Conservation (phyloP, 2,329 filamentous ascomycete species). For the Colletotrichum sp. region DNA sequence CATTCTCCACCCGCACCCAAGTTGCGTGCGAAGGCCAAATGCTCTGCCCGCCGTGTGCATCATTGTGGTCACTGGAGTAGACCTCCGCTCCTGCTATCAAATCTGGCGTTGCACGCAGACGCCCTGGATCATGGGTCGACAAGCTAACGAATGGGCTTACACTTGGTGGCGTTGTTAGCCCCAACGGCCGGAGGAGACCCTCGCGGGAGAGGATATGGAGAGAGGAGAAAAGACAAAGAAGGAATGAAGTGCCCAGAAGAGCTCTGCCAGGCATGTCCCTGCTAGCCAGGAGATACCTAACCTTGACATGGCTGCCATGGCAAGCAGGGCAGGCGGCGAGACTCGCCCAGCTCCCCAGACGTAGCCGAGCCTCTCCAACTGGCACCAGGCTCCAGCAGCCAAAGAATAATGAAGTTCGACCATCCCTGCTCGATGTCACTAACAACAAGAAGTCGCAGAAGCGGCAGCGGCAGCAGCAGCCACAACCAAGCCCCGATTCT, state of each 20-base stretch:
- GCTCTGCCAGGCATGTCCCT: neutral
- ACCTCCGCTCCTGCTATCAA: slow-evolving; percentile 4
- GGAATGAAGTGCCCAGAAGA: neutral
- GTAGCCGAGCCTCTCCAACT: neutral
- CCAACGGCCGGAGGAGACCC: neutral
- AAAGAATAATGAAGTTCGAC: neutral
- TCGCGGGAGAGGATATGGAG: neutral
- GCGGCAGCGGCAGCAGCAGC: neutral
- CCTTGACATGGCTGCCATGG: neutral
- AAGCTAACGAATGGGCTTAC: neutral
- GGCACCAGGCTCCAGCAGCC: neutral
- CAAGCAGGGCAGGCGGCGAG: neutral
- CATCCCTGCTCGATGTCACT: neutral
- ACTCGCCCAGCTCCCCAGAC: neutral
- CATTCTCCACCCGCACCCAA: neutral
- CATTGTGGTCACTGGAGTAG: neutral
- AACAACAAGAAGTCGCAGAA: neutral
- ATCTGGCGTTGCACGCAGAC: slow-evolving; percentile 13
- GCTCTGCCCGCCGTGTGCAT: neutral
- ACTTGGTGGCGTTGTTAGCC: slow-evolving; percentile 1
- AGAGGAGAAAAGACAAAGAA: neutral
- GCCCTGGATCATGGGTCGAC: slow-evolving; percentile 12
- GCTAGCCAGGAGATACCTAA: neutral
- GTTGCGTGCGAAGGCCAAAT: neutral
- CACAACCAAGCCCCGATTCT: slow-evolving; percentile 12